Base-by-base conservation (phyloP, 768 basidiomycete species). In the Fomitopsis pulvina region DNA sequence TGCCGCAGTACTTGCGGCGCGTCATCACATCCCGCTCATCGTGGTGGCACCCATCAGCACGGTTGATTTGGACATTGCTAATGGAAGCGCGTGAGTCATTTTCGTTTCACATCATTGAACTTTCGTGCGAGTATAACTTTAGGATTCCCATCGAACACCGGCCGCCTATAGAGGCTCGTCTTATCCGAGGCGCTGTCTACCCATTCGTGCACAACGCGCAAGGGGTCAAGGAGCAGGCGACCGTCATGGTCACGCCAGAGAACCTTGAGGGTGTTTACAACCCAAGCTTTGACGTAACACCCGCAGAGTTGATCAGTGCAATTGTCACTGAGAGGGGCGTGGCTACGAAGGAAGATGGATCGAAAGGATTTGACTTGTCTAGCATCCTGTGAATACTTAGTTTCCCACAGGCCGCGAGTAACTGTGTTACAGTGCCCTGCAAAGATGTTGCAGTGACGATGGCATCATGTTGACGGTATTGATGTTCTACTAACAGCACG, bases 301-400 rank as follows among this genome's bases (percentile, higher is more conserved):
- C 94, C 0, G 91, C 93, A 2, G 85, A 88, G 52, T 71, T 97
- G 38, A 96, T 98, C 55, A 88, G 84, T n/a, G 90, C 88, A 26
- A 87, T 98, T 45, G 92, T 94, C 11, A 97, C 93, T 2, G 95
- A 98, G 71, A 92, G 87, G 57, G 93, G 95, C 6, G 92, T 96
- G 27, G 91, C 90, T 3, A 79, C 85, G 51, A 85, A 83, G 60
- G 68, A 69, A 51, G 76, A 76, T 6, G 83, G 83, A 21, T 70
- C 74, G 52, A 64, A 62, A 2, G 60, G 52, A 22, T 89, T 92
- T 58, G 85, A 93, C 60, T 71, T 94, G 24, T 70, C 74, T 42
- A 63, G 63, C 7, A 73, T 88, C 37, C 80, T 85, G 28, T 73
- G 45, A 56, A 2, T 14, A 16, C 14, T n/a, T n/a, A n/a, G n/a